Evolutionary conservation across 2,329 filamentous ascomycete genomes (phyloP).

Genomic region (Sporothrix euskadiensis): DNA sequence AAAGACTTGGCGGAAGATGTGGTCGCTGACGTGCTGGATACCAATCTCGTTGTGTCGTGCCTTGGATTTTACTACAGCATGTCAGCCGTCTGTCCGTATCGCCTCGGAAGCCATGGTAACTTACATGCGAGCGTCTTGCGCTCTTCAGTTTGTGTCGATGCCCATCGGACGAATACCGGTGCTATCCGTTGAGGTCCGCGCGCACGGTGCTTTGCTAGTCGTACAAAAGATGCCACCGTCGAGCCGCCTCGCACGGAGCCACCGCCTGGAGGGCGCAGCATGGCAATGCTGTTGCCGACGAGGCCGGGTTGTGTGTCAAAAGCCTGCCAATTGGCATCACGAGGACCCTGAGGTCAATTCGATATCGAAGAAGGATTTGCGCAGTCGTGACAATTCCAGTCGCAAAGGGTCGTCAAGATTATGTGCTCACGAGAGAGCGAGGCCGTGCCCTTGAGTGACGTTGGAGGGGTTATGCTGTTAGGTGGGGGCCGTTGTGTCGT

Average conservation of each 20-base stretch:
- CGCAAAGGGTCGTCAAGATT: not conserved
- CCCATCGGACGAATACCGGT: constrained; percentile 45
- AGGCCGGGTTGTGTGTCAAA: not conserved
- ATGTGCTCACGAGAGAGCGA: not conserved
- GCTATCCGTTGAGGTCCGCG: constrained; percentile 40
- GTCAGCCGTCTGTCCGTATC: not conserved
- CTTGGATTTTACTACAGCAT: constrained; percentile 48
- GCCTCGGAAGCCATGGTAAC: constrained; percentile 31
- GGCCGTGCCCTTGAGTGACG: not conserved
- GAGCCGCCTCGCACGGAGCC: constrained; percentile 37
- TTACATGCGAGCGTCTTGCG: constrained; percentile 46
- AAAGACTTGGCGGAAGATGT: constrained; percentile 84
- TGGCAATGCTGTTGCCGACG: constrained; percentile 36
- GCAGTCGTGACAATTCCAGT: not conserved
- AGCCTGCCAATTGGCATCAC: constrained; percentile 12
- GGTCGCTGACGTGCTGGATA: constrained; percentile 85
- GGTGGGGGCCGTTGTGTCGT: not conserved
- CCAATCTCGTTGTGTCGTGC: constrained; percentile 88
- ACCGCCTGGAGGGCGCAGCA: constrained; percentile 45
- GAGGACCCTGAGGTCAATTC: constrained; percentile 11
- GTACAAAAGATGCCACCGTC: constrained; percentile 51
- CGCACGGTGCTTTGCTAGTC: constrained; percentile 52
- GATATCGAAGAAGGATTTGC: not conserved
- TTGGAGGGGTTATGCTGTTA: not conserved
- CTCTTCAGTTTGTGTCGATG: constrained; percentile 42